Conservation (phyloP, 805 yeast species). For the Lachancea dasiensis region DNA sequence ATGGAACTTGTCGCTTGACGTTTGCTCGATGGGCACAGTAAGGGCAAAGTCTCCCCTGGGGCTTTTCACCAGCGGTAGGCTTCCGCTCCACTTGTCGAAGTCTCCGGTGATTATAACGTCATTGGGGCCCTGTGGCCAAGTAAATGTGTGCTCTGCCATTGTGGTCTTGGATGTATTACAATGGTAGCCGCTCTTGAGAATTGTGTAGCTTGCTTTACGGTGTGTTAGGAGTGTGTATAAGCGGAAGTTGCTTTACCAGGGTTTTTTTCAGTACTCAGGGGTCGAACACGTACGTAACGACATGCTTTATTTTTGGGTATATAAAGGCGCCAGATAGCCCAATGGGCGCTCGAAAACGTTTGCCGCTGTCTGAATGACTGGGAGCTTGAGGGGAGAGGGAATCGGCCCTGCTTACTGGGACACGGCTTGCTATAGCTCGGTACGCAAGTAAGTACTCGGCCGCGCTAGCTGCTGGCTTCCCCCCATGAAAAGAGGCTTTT, state of each 20-base stretch:
- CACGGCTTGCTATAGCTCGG: too few relatives aligned
- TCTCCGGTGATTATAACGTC: slow-evolving; percentile 65
- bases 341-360: too few relatives aligned
- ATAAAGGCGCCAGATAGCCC: too few relatives aligned
- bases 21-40: slow-evolving; percentile 46
- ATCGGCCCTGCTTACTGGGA: too few relatives aligned
- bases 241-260: slow-evolving; percentile 2
- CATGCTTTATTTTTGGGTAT: too few relatives aligned
- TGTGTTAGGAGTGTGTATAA: background rate
- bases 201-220: background rate
- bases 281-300: too few relatives aligned
- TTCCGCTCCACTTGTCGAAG: slow-evolving; percentile 62
- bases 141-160: slow-evolving; percentile 25
- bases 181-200: too few relatives aligned
- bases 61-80: slow-evolving; percentile 54
- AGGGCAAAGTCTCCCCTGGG: slow-evolving; percentile 56
- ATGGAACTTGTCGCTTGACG: slow-evolving; percentile 33
- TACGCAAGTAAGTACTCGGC: too few relatives aligned
- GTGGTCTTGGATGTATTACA: background rate
- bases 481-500: too few relatives aligned
- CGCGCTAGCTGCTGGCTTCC: too few relatives aligned
- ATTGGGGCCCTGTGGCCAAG: slow-evolving; percentile 46
- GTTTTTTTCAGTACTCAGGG: slow-evolving; percentile 6
- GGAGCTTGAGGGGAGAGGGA: too few relatives aligned
- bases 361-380: too few relatives aligned